phyloP scores from a whole-genome alignment of 495 filamentous ascomycete species.

The Penicillium bovifimosum region DNA sequence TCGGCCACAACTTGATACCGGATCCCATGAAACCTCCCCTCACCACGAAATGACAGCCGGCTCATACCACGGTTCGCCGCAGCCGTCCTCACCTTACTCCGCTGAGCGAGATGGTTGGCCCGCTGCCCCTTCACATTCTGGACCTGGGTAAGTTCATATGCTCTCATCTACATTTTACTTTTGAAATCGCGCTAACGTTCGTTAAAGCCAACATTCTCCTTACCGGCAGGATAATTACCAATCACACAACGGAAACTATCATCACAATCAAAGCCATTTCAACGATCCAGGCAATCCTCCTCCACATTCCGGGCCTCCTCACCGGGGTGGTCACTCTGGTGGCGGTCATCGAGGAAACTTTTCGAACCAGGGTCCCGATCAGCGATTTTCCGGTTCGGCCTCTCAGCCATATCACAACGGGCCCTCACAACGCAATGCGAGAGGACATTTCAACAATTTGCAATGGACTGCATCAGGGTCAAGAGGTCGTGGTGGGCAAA shows the following conservation, averaged over 20 bases:
- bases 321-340: constrained; percentile 50
- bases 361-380: constrained; percentile 47
- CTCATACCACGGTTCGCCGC: constrained; percentile 64
- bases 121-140: constrained; percentile 50
- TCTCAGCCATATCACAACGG: constrained; percentile 25
- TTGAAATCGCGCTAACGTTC: constrained; percentile 19
- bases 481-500: constrained; percentile 26
- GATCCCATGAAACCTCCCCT: constrained; percentile 53
- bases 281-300: constrained; percentile 49
- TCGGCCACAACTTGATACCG: constrained; percentile 37
- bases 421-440: constrained; percentile 25
- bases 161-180: constrained; percentile 1
- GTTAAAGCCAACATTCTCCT: constrained; percentile 42
- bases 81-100: constrained; percentile 59
- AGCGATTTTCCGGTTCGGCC: constrained; percentile 32
- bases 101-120: constrained; percentile 52
- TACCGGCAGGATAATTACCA: constrained; percentile 47
- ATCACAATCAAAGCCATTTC: constrained; percentile 49
- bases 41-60: constrained; percentile 53
- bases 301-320: constrained; percentile 40
- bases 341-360: constrained; percentile 45
- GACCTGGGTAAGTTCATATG: constrained; percentile 49
- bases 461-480: constrained; percentile 53
- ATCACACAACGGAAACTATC: constrained; percentile 44
- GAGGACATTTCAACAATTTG: constrained; percentile 51